Base-by-base conservation (phyloP, 345 rosid genomes). In the Eucalyptus albens region DNA sequence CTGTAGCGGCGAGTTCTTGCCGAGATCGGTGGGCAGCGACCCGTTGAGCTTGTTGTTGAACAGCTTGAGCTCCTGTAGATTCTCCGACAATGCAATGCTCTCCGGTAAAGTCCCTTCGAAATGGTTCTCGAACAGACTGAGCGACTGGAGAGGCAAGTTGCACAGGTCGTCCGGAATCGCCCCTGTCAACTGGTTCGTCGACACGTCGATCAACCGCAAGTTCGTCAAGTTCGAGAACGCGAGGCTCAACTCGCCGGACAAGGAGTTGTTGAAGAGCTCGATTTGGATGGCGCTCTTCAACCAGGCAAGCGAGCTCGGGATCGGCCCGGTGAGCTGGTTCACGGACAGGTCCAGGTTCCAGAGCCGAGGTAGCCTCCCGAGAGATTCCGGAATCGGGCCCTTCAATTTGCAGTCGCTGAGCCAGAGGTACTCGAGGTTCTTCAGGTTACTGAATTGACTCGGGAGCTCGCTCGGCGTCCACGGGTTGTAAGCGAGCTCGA, bases 21-120 rank as follows among this genome's bases (percentile, higher is more conserved):
- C 99, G 31, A 98, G 96, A 88, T 92, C 92, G 49, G 91, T 92
- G 85, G 99, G 99, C 81, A 98, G 26, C 33, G 44, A 7, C 4
- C 98, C 99, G 11, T 91, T 94, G 89, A 98, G 95, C 88, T 31
- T 93, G 91, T 98, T 98, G 88, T 93, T 95, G 92, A 96, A 98
- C 89, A 98, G 88, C 62, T 77, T 95, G 88, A 98, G 97, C 72
- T 96, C 99, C 8, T 55, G 21, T 89, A 98, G 91, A 7, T 87
- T 91, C 47, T 91, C 88, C n/a, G 99, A 97, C 89, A 33, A 81
- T 11, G 96, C 92, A 87, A 98, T 95, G 88, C 91, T 91, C 89
- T 91, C 96, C 27, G 98, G 99, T 60, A 98, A 62, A 27, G 90
- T 40, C 9, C 99, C 99, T 88, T 93, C 95, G 19, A 98, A 92